Evolutionary conservation across 176 grass and related monocot species (phyloP).

Genomic region (Rhynchospora tenuis): DNA sequence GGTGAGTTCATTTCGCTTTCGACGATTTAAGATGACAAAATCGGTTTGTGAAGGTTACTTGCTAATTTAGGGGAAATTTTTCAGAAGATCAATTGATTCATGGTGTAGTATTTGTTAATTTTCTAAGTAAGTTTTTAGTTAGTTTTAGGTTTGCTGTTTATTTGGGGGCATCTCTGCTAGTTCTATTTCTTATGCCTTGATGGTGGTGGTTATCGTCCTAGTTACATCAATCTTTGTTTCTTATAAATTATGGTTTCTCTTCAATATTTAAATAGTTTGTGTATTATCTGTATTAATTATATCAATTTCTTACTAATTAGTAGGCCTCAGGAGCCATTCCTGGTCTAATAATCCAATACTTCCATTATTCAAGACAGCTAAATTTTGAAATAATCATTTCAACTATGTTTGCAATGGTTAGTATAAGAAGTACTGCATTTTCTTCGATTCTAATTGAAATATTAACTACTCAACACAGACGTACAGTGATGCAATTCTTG

Average conservation of each 20-base stretch:
- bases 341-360: not conserved
- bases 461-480: not conserved
- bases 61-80: too few species aligned
- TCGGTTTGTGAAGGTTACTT: too few species aligned
- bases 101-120: not conserved
- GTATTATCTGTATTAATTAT: not conserved
- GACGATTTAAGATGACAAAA: too few species aligned
- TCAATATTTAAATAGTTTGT: not conserved
- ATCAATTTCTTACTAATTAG: not conserved
- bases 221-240: not conserved
- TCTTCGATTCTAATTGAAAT: not conserved
- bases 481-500: not conserved
- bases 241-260: not conserved
- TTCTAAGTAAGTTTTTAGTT: not conserved
- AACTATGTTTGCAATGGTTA: not conserved
- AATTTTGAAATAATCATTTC: not conserved
- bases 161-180: not conserved
- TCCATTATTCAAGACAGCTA: too few species aligned
- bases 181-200: not conserved
- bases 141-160: not conserved
- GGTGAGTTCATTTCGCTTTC: not conserved
- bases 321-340: not conserved
- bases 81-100: too few species aligned
- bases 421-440: not conserved
- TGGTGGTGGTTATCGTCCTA: not conserved